Evolutionary conservation across 2,329 filamentous ascomycete genomes (phyloP).

Genomic region (Aspergillus spinulosporus): DNA sequence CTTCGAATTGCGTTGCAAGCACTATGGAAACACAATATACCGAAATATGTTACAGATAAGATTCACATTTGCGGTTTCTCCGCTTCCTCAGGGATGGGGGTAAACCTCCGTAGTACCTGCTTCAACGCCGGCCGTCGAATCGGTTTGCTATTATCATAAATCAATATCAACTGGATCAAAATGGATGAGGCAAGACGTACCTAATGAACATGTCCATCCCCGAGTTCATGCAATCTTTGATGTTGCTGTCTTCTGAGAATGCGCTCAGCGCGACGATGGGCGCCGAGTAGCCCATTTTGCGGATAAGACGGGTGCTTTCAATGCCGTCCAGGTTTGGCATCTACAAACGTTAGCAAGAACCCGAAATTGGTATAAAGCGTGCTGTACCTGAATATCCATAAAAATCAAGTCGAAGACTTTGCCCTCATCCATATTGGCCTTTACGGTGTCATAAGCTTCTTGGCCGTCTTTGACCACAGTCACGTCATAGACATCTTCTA

Average conservation of each 20-base stretch:
- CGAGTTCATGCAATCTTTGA: slow-evolving; percentile 80
- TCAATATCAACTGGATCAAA: neutral
- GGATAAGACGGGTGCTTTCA: slow-evolving; percentile 80
- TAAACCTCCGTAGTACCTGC: slow-evolving; percentile 75
- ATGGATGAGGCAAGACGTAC: neutral
- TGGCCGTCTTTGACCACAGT: slow-evolving; percentile 69
- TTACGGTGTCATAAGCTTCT: slow-evolving; percentile 84
- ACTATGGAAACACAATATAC: neutral
- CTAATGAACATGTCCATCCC: slow-evolving; percentile 88
- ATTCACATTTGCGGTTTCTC: slow-evolving; percentile 11
- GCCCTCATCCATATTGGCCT: slow-evolving; percentile 72
- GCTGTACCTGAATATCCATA: slow-evolving; percentile 71
- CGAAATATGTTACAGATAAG: neutral
- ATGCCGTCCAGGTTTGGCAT: slow-evolving; percentile 93
- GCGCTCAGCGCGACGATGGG: slow-evolving; percentile 90
- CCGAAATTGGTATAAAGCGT: too few relatives aligned
- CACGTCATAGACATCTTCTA: slow-evolving; percentile 47
- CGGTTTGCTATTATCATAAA: slow-evolving; percentile 48
- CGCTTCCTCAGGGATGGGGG: slow-evolving; percentile 72
- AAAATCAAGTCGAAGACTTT: slow-evolving; percentile 83
- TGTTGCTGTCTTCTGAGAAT: slow-evolving; percentile 86
- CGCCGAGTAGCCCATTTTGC: slow-evolving; percentile 79
- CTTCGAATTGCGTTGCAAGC: neutral
- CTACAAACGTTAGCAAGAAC: slow-evolving; percentile 30
- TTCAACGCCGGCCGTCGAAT: slow-evolving; percentile 84